Base-by-base conservation (phyloP, 306 rosid species). In the Acacia crassicarpa region DNA sequence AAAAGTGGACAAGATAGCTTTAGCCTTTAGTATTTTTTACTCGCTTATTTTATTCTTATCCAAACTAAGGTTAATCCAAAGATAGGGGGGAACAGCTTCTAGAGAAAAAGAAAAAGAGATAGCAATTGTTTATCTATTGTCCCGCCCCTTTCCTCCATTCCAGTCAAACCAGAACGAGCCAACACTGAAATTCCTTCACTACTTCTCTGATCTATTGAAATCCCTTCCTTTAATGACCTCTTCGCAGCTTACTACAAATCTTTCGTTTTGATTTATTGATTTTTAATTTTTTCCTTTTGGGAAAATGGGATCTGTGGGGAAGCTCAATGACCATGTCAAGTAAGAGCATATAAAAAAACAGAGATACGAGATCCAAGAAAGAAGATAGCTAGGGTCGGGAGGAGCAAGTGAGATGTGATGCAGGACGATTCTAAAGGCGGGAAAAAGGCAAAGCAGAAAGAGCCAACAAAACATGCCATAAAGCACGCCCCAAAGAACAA, bases 401-500 rank as follows among this genome's bases (percentile, higher is more conserved):
- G 8, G 54, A 41, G 62, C 63, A 22, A 59, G 25, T 67, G 38
- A 43, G n/a, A 66, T 66, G 71, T 9, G 25, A 71, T 58, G n/a
- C 49, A 32, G 41, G 61, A 61, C 17, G 88, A 91, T 89, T 90
- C 93, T 40, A 23, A 76, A 81, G 43, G 67, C 16, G 61, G 81
- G 91, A 40, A 84, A 88, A 85, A 76, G 82, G 53, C 67, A 79
- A 90, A 86, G 93, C 77, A 93, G 20, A 90, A 66, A 73, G 82
- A 89, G 89, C 89, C 91, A 89, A 89, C 69, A 72, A 78, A 84
- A 62, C 81, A 85, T 54, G 80, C 86, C 74, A 74, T 4, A 23
- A 23, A 59, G 67, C 46, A 86, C 81, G 81, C 77, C 78, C 85
- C 83, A 86, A 78, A 86, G 84, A 44, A 76, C n/a, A 56, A n/a